Evolutionary conservation across 106 monocot genomes (phyloP).

Genomic region (Iris macrosiphon): DNA sequence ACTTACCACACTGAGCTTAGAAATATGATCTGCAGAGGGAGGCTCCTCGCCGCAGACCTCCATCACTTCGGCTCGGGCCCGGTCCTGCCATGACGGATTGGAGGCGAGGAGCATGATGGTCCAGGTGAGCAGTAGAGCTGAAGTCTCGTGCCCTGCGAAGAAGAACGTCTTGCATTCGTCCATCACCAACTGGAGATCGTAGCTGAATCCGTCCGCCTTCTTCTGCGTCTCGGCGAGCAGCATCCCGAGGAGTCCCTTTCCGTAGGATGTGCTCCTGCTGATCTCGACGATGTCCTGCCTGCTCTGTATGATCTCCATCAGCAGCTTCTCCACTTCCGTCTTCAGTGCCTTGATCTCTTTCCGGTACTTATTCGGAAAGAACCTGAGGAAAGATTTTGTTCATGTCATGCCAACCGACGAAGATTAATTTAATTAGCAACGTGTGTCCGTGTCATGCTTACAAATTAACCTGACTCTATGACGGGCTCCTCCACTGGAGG

Average conservation of each 20-base stretch:
- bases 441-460: no score
- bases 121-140: conserved; percentile 78
- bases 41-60: conserved; percentile 29
- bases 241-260: conserved; percentile 54
- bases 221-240: conserved; percentile 47
- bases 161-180: conserved; percentile 93
- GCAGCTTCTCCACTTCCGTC: conserved; percentile 42
- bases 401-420: no score
- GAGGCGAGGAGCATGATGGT: conserved; percentile 83
- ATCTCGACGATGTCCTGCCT: conserved; percentile 46
- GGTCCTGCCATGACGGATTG: conserved; percentile 70
- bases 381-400: no score
- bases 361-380: conserved; percentile 74
- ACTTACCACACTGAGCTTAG: conserved; percentile 72
- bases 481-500: no score
- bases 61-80: conserved; percentile 56
- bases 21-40: conserved; percentile 50
- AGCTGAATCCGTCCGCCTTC: conserved; percentile 27
- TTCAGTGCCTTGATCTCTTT: conserved; percentile 61
- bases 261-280: conserved; percentile 50
- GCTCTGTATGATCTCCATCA: conserved; percentile 65
- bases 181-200: conserved; percentile 49
- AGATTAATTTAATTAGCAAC: no score
- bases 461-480: no score
- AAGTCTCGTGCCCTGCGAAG: conserved; percentile 87